Conservation (phyloP, 495 filamentous ascomycete genomes). For the Penicillium pancosmium region DNA sequence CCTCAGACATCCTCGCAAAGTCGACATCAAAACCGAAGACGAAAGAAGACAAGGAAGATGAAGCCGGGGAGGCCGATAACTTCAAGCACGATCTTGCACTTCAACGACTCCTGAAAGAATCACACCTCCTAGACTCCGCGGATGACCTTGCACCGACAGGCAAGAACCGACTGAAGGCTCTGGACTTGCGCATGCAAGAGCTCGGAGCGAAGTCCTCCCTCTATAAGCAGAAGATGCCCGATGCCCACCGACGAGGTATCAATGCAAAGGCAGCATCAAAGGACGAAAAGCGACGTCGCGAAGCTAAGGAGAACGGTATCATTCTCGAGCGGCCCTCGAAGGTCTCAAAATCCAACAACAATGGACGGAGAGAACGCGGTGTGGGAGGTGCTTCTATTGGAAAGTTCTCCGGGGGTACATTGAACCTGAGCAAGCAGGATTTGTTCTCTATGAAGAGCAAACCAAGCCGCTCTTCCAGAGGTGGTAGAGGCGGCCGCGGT, state of each 20-base stretch:
- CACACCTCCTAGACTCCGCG: slow-evolving; percentile 78
- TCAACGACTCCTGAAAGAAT: slow-evolving; percentile 86
- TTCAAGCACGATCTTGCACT: slow-evolving; percentile 92
- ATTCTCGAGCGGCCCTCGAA: slow-evolving; percentile 74
- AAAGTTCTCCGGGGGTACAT: slow-evolving; percentile 74
- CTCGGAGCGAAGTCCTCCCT: slow-evolving; percentile 78
- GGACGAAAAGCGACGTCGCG: slow-evolving; percentile 70
- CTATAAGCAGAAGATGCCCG: slow-evolving; percentile 79
- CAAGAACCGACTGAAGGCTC: slow-evolving; percentile 70
- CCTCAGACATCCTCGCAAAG: slow-evolving; percentile 39
- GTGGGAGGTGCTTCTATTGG: slow-evolving; percentile 78
- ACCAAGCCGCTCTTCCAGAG: slow-evolving; percentile 43
- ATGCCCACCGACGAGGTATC: slow-evolving; percentile 79
- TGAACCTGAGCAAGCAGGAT: slow-evolving; percentile 79
- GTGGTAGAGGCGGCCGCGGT: slow-evolving; percentile 29
- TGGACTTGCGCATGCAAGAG: slow-evolving; percentile 77
- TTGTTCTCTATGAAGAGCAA: slow-evolving; percentile 60
- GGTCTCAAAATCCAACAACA: slow-evolving; percentile 35
- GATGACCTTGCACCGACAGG: slow-evolving; percentile 64
- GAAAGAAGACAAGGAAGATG: slow-evolving; percentile 52
- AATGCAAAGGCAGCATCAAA: slow-evolving; percentile 59
- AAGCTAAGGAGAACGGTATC: slow-evolving; percentile 89
- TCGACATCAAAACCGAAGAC: slow-evolving; percentile 35
- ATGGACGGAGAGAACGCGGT: slow-evolving; percentile 59
- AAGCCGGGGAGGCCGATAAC: slow-evolving; percentile 62